phyloP scores from a whole-genome alignment of 441 rosid species.

The Pelargonium australe region DNA sequence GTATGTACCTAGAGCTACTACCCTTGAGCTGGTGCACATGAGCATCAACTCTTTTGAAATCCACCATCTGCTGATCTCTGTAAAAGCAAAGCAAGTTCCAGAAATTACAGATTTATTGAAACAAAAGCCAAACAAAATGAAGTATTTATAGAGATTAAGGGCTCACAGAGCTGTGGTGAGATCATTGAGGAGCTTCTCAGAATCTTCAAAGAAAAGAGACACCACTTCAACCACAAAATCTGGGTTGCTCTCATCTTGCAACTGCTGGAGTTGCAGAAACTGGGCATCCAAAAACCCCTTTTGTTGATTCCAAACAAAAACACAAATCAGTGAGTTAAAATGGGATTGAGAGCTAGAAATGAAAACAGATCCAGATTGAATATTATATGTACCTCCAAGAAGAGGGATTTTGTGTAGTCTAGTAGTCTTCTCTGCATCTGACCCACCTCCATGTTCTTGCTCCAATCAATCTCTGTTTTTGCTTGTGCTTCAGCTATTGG shows the following conservation, averaged over 20 bases:
- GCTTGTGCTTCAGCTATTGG: slow-evolving; percentile 21
- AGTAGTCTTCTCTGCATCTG: slow-evolving; percentile 76
- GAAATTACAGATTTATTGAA: background rate
- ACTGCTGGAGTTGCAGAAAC: slow-evolving; percentile 78
- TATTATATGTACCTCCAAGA: slow-evolving; percentile 48
- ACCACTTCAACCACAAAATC: slow-evolving; percentile 86
- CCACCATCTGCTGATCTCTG: slow-evolving; percentile 69
- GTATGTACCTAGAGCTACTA: slow-evolving; percentile 79
- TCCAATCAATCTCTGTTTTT: slow-evolving; percentile 3
- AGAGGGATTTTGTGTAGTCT: slow-evolving; percentile 73
- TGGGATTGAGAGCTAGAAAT: background rate
- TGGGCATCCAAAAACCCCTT: slow-evolving; percentile 82
- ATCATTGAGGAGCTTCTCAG: slow-evolving; percentile 79
- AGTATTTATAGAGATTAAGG: slow-evolving; percentile 6
- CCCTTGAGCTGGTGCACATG: slow-evolving; percentile 96
- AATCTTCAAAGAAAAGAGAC: slow-evolving; percentile 82
- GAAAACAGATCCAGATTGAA: background rate
- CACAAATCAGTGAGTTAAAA: too few relatives aligned
- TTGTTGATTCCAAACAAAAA: slow-evolving; percentile 5
- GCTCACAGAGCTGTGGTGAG: slow-evolving; percentile 67
- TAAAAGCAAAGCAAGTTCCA: slow-evolving; percentile 4
- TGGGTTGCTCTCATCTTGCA: slow-evolving; percentile 95
- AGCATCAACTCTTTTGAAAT: slow-evolving; percentile 77
- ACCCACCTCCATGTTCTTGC: slow-evolving; percentile 56
- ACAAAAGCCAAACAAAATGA: background rate